phyloP scores from a whole-genome alignment of 805 yeast genomes.

The Myxozyma sirexii region DNA sequence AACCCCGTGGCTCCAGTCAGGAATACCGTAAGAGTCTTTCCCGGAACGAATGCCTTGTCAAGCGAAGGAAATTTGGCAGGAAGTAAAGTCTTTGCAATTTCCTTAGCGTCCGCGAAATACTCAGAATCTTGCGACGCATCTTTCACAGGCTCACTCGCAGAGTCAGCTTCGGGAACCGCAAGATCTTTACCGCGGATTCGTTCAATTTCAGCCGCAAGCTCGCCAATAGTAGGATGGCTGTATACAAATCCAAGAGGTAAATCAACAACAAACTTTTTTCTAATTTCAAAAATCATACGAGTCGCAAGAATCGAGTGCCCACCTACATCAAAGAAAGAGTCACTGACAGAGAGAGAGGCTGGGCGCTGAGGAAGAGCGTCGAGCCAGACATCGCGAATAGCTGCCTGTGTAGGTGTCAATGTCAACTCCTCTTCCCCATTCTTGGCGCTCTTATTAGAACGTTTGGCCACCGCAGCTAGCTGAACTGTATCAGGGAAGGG shows the following conservation, averaged over 20 bases:
- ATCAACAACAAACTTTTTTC: constrained; percentile 75
- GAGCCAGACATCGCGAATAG: constrained; percentile 82
- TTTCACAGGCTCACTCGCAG: not conserved
- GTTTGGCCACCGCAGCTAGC: constrained; percentile 70
- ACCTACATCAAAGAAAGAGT: constrained; percentile 94
- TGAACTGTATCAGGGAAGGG: constrained; percentile 94
- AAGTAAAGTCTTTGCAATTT: constrained; percentile 47
- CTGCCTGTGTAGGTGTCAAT: constrained; percentile 65
- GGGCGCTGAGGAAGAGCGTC: constrained; percentile 83
- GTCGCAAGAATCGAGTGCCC: constrained; percentile 98
- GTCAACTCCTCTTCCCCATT: constrained; percentile 49
- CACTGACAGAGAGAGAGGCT: constrained; percentile 70
- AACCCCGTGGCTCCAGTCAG: constrained; percentile 97
- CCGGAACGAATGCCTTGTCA: constrained; percentile 46
- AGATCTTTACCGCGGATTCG: constrained; percentile 55
- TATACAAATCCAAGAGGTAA: constrained; percentile 89
- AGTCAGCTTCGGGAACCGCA: not conserved
- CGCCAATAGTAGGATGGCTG: constrained; percentile 81
- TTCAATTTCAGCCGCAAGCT: constrained; percentile 74
- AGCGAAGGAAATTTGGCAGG: constrained; percentile 52
- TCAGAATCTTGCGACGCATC: constrained; percentile 41
- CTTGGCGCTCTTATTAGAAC: constrained; percentile 43
- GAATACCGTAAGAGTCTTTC: constrained; percentile 60
- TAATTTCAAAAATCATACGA: constrained; percentile 89
- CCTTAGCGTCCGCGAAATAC: constrained; percentile 76